Evolutionary conservation across 352 stramenopile genomes (phyloP), one percentile per base, ranked within the genome.

Genomic region (Pythium coloratum): DNA sequence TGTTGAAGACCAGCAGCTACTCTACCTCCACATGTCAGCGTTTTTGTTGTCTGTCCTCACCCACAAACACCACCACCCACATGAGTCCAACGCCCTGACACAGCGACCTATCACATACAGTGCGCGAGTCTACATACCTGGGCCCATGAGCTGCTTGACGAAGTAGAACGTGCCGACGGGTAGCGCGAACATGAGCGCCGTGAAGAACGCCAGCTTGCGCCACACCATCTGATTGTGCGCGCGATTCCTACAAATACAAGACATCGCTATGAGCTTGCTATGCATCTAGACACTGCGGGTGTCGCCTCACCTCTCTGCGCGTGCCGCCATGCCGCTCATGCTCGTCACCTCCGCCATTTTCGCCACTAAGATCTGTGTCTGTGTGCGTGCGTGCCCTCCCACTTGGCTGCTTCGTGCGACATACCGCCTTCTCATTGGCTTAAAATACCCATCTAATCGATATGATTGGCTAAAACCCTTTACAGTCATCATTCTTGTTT

Each of bases 121-220:
- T 14, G 1, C 4, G 40, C 14, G 40, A 20, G 14, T 47, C 34
- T 18, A 10, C 57, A 44, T 76, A 91, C 81, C 72, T 67, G 67
- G 56, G 0, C 50, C 51, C 49, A 95, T 80, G 32, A 85, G 69
- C 40, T 66, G 76, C 40, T 76, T 75, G 34, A 92, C 76, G 10
- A 66, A 61, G 70, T 82, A 92, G 58, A 90, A 95, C 38, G 86
- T 88, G 57, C 61, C 69, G 46, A 95, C 50, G 0, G 86, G 84
- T 46, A 88, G 68, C 40, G 70, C 62, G 18, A 83, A 55, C 83
- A 95, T 95, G 59, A 93, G 66, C 47, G 86, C 53, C 44, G 84
- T 90, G 70, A 91, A 95, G 53, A 84, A 69, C 28, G 73, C 72
- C 47, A 95, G 71, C 70, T 95, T 95, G 55, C 76, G 77, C 56